phyloP scores from a whole-genome alignment of 805 yeast genomes.

The Spathaspora girioi region DNA sequence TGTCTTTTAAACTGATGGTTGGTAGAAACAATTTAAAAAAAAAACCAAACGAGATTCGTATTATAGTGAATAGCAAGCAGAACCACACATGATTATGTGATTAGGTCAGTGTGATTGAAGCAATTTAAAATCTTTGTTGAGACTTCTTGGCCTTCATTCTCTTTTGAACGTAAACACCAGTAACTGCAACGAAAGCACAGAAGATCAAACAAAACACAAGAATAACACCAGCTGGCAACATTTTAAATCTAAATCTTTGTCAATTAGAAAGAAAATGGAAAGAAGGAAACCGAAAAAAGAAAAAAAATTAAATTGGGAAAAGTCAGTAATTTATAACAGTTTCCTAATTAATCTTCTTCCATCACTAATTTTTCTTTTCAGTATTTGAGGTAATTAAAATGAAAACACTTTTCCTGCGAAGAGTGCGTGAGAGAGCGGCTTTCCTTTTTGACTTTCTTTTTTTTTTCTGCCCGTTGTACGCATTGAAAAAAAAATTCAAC shows the following conservation, averaged over 20 bases:
- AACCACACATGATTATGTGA: background rate
- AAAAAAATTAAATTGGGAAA: background rate
- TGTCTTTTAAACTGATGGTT: background rate
- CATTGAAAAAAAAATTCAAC: background rate
- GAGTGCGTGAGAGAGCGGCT: background rate
- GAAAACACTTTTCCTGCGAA: background rate
- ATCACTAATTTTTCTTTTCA: background rate
- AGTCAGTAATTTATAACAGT: background rate
- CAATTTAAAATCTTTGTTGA: conserved; percentile 35
- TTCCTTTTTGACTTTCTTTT: background rate
- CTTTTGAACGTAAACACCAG: conserved; percentile 37
- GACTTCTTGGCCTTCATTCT: conserved; percentile 41
- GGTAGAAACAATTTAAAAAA: background rate
- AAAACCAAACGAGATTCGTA: conserved; percentile 1
- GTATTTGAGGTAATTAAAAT: background rate
- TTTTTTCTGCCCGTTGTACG: background rate
- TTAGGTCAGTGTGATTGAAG: background rate
- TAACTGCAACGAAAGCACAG: conserved; percentile 40
- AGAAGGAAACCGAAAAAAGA: conserved; percentile 2
- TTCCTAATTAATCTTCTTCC: background rate
- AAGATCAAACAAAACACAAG: conserved; percentile 59
- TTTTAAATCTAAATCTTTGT: conserved; percentile 18
- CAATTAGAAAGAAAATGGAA: background rate
- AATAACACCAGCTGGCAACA: conserved; percentile 75
- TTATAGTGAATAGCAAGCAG: background rate